phyloP scores from a whole-genome alignment of 371 early-diverging fungal genomes.

The Parasitella parasitica region DNA sequence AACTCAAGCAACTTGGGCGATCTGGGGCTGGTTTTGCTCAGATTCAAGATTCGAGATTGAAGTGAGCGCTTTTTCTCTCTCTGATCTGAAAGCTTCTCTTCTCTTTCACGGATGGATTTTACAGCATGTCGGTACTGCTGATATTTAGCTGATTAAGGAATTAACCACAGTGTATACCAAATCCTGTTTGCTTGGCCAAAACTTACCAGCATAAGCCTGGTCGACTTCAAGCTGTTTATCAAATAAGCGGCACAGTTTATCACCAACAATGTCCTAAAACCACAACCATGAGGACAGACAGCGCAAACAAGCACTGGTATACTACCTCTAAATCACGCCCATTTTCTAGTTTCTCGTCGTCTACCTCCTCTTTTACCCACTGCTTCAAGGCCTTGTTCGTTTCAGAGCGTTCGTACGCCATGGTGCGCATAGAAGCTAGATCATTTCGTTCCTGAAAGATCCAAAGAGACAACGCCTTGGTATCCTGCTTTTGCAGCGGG shows the following conservation, averaged over 20 bases:
- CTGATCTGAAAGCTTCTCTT: slow-evolving; percentile 38
- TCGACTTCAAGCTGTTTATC: slow-evolving; percentile 40
- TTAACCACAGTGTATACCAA: not conserved
- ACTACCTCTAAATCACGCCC: slow-evolving; percentile 39
- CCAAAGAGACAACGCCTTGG: slow-evolving; percentile 40
- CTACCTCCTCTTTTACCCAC: slow-evolving; percentile 37
- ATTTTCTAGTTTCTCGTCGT: slow-evolving; percentile 24
- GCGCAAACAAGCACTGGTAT: not conserved
- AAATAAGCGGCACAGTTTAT: slow-evolving; percentile 31
- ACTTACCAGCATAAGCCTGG: slow-evolving; percentile 37
- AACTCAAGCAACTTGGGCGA: slow-evolving; percentile 41
- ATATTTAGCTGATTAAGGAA: slow-evolving; percentile 24
- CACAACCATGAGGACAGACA: not conserved
- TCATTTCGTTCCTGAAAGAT: slow-evolving; percentile 46
- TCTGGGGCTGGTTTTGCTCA: slow-evolving; percentile 28
- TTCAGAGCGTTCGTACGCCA: slow-evolving; percentile 35
- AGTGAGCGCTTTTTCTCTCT: slow-evolving; percentile 46
- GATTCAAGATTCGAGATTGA: slow-evolving; percentile 34
- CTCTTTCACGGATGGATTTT: slow-evolving; percentile 48
- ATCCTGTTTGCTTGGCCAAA: not conserved
- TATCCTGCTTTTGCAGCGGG: slow-evolving; percentile 46
- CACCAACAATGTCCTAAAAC: slow-evolving; percentile 36
- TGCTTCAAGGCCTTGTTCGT: slow-evolving; percentile 31
- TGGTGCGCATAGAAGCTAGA: slow-evolving; percentile 35
- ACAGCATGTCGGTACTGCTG: slow-evolving; percentile 48